Evolutionary conservation across 2,329 filamentous ascomycete species (phyloP), one percentile per base, ranked within the genome.

Genomic region (Dendrostoma leiphaemia): DNA sequence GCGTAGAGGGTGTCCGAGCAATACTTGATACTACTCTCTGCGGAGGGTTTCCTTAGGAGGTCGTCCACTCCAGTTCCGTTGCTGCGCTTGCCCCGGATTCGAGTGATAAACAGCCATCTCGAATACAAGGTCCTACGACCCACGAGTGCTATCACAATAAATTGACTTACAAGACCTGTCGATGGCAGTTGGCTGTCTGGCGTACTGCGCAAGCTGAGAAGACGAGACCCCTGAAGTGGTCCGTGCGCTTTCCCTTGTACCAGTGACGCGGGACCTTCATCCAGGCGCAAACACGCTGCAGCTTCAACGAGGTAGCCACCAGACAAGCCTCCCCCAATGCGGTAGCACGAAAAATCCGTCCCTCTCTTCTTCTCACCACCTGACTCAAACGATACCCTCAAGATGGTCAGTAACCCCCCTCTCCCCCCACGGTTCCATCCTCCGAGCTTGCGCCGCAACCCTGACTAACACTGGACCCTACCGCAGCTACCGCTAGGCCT

Each of bases 401-500:
- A 53, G 6, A 59, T 59, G 57, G 57, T 59, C 17, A 48, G 57
- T 41, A 5, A n/a, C 17, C 9, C 23, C 35, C 12, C 21, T 15
- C 19, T 34, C 17, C 3, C 9, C 10, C 12, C n/a, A 5, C 6
- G n/a, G n/a, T n/a, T 29, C 32, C 24, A 6, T 40, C 23, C n/a
- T n/a, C n/a, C n/a, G n/a, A n/a, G n/a, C n/a, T n/a, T n/a, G n/a
- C n/a, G n/a, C n/a, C n/a, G n/a, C n/a, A n/a, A n/a, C n/a, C n/a
- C n/a, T n/a, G n/a, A n/a, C 48, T 53, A 19, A 52, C 49, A 66
- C 62, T 10, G 21, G 44, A 41, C 34, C 29, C 40, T 45, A 40
- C 47, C 49, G 40, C 62, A 89, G 85, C 71, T 89, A 62, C 85
- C 85, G 61, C 80, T 89, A 70, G 91, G 92, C 67, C 86, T 99